A percentile compares a stretch with the other conserved stretches of the same genome.
These are phyloP conservation scores for Starmerella etchellsii DNA, from an alignment of 805 yeast species.

Conservation along the genomic window DNA sequence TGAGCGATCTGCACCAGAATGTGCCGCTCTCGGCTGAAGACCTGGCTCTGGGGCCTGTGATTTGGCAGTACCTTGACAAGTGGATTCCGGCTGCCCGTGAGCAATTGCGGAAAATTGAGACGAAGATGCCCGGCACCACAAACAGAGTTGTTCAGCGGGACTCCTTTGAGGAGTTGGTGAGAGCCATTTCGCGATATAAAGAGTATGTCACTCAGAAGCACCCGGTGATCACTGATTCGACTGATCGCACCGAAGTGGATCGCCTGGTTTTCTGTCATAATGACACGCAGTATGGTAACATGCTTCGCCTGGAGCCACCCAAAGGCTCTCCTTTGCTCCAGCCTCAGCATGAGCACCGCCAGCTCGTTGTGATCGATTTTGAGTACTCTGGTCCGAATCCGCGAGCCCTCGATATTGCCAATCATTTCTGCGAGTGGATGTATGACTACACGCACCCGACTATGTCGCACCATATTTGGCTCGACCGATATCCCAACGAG, in stretches of 20 bases:
- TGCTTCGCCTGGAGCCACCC: constrained; percentile 46
- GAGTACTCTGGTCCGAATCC: constrained; percentile 88
- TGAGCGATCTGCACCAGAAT: constrained; percentile 85
- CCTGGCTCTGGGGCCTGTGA: constrained; percentile 44
- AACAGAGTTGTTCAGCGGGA: constrained; percentile 10
- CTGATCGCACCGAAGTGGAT: constrained; percentile 16
- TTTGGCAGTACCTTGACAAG: constrained; percentile 55
- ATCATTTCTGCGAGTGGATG: constrained; percentile 97
- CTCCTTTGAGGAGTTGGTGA: constrained; percentile 33
- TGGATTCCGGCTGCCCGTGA: constrained; percentile 48
- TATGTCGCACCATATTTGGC: constrained; percentile 42
- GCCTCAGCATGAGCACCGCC: constrained; percentile 44
- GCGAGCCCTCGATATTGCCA: constrained; percentile 81
- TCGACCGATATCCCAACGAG: constrained; percentile 48
- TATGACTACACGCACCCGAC: constrained; percentile 65
- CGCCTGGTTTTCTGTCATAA: constrained; percentile 79
- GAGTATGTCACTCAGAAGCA: constrained; percentile 48
- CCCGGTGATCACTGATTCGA: constrained; percentile 5
- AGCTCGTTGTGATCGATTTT: constrained; percentile 86
- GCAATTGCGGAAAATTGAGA: constrained; percentile 33
- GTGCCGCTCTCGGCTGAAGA: constrained; percentile 53
- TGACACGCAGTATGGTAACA: constrained; percentile 92
- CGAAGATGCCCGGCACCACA: constrained; percentile 25
- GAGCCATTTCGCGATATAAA: constrained; percentile 39
- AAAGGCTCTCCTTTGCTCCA: constrained; percentile 39